Percentiles rank a stretch among this genome's conserved stretches.
Evolutionary conservation across 2,329 filamentous ascomycete genomes (phyloP).

Genomic region (Sporothrix pallida): DNA sequence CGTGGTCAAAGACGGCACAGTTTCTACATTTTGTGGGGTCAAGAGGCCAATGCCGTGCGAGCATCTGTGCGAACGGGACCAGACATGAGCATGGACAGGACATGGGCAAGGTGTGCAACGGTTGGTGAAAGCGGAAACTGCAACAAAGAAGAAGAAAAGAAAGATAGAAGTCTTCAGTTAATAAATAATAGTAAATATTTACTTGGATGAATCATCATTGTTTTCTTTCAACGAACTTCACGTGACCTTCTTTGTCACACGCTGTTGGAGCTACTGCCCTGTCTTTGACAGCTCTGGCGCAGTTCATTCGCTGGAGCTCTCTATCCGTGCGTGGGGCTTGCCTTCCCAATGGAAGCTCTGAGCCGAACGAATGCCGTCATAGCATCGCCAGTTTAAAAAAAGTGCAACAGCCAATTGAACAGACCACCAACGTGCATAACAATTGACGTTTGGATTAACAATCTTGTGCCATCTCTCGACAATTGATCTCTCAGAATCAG

Average conservation of each 20-base stretch:
- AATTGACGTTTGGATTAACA: background rate
- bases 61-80: constrained; percentile 20
- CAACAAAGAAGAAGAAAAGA: background rate
- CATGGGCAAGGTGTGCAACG: background rate
- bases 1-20: background rate
- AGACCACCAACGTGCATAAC: background rate
- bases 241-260: background rate
- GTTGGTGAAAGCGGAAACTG: background rate
- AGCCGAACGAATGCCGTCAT: constrained; percentile 35
- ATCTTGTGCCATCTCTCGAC: background rate
- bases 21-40: constrained; percentile 9
- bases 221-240: background rate
- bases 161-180: background rate
- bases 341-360: background rate
- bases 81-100: background rate
- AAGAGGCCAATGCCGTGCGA: constrained; percentile 11
- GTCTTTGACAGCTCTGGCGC: constrained; percentile 15
- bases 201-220: no score
- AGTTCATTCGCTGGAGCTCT: constrained; percentile 27
- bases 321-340: background rate
- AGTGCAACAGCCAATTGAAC: background rate
- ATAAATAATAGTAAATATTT: constrained; percentile 2
- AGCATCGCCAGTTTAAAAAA: background rate
- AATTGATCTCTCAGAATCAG: no score
- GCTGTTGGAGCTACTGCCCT: background rate